Evolutionary conservation across 768 basidiomycete genomes (phyloP).

Genomic region (Boletus rufocinnamomeus): DNA sequence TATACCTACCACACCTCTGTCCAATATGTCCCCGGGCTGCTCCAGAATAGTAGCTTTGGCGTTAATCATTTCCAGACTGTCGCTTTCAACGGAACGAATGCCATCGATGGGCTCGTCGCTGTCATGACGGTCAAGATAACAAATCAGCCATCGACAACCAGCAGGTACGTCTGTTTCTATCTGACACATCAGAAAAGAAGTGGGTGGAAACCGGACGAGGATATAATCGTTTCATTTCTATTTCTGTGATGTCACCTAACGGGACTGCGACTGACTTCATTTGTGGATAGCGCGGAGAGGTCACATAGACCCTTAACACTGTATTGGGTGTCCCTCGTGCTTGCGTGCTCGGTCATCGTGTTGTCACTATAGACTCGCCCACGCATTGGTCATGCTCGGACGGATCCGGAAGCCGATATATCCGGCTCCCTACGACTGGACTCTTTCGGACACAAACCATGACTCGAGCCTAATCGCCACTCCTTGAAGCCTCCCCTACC

Average conservation of each 20-base stretch:
- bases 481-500: background rate
- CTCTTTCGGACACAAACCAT: background rate
- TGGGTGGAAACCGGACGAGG: background rate
- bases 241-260: background rate
- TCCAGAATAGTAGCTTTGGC: constrained; percentile 66
- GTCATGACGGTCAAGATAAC: constrained; percentile 73
- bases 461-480: background rate
- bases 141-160: constrained; percentile 30
- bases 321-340: constrained; percentile 19
- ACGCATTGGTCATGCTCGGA: background rate
- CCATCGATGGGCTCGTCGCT: constrained; percentile 83
- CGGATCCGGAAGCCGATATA: background rate
- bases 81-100: constrained; percentile 48
- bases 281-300: constrained; percentile 17
- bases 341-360: constrained; percentile 11
- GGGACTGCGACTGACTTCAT: background rate
- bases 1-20: constrained; percentile 77
- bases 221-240: background rate
- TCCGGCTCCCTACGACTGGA: background rate
- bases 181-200: background rate
- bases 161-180: constrained; percentile 22
- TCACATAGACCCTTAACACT: constrained; percentile 9
- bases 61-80: constrained; percentile 71
- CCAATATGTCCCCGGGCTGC: constrained; percentile 65
- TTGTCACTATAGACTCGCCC: constrained; percentile 15